A percentile compares a stretch with the other conserved stretches of the same genome.
Conservation (phyloP, 129 eudicot genomes). For the Flaveria ramosissima region DNA sequence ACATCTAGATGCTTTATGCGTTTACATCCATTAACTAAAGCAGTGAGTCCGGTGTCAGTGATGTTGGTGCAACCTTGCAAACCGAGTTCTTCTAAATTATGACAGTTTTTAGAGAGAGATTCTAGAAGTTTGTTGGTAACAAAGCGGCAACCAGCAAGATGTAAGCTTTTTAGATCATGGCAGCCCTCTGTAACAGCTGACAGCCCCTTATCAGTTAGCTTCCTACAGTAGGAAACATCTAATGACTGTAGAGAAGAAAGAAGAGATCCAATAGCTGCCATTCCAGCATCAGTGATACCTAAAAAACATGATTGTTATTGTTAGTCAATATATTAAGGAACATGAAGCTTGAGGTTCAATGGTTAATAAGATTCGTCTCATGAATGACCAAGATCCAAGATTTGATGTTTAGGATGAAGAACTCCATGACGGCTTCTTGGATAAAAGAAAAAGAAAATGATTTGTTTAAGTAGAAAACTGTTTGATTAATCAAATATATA, state of each 20-base stretch:
- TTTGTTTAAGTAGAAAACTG: not conserved
- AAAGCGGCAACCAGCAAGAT: slow-evolving; percentile 80
- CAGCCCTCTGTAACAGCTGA: slow-evolving; percentile 89
- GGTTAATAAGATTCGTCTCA: not conserved
- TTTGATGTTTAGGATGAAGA: not conserved
- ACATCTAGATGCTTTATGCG: slow-evolving; percentile 62
- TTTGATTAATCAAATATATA: not conserved
- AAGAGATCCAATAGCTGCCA: slow-evolving; percentile 60
- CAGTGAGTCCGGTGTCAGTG: slow-evolving; percentile 72
- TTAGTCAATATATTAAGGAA: not conserved
- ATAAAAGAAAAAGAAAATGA: not conserved
- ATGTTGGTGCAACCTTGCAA: slow-evolving; percentile 79
- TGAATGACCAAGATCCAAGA: not conserved
- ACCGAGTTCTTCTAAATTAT: slow-evolving; percentile 58
- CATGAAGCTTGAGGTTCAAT: not conserved
- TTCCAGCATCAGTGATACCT: slow-evolving; percentile 90
- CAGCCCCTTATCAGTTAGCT: slow-evolving; percentile 82
- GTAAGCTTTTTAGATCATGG: slow-evolving; percentile 62
- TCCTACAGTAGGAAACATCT: slow-evolving; percentile 86
- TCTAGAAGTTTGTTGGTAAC: slow-evolving; percentile 59
- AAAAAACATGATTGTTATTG: slow-evolving; percentile 28
- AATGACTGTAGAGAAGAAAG: slow-evolving; percentile 68
- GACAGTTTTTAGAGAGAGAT: slow-evolving; percentile 75
- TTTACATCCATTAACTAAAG: slow-evolving; percentile 71
- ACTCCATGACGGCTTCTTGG: not conserved